These are phyloP conservation scores for Sanghuangporus sanghuang DNA, from an alignment of 1,284 basidiomycete species.

Conservation along the genomic window DNA sequence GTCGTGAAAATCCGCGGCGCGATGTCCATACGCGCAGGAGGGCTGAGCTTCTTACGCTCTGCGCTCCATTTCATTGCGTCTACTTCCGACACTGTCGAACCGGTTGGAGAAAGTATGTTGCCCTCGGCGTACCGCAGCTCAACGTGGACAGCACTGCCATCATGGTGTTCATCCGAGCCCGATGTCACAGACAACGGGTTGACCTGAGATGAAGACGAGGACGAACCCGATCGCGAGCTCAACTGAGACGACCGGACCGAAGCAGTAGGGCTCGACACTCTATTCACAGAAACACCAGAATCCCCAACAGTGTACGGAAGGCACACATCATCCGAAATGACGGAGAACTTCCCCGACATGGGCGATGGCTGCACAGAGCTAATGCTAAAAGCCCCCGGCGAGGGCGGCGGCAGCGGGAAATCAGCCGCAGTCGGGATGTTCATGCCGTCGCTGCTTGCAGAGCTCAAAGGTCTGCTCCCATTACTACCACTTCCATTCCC, in stretches of 20 bases:
- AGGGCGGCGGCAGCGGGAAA: conserved; percentile 16
- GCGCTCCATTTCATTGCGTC: conserved; percentile 3
- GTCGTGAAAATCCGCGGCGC: background rate
- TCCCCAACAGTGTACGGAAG: conserved; percentile 2
- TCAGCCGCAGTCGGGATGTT: conserved; percentile 9
- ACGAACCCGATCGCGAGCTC: conserved; percentile 12
- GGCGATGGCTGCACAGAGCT: conserved; percentile 11
- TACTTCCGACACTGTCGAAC: conserved; percentile 6
- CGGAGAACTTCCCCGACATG: conserved; percentile 7
- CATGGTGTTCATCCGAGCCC: conserved; percentile 10
- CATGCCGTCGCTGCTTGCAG: conserved; percentile 7
- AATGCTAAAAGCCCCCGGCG: conserved; percentile 2
- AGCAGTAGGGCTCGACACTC: conserved; percentile 11
- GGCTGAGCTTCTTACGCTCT: background rate
- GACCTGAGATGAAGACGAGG: conserved; percentile 12
- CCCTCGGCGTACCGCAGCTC: conserved; percentile 9
- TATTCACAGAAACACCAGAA: background rate
- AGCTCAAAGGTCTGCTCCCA: conserved; percentile 7
- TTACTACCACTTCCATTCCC: background rate
- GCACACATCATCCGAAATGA: background rate
- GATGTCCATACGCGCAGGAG: conserved; percentile 4
- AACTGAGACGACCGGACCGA: conserved; percentile 16
- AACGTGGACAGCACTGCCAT: conserved; percentile 3
- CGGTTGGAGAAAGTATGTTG: conserved; percentile 11
- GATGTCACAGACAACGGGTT: conserved; percentile 14